Evolutionary conservation across 306 rosid genomes (phyloP).

Genomic region (Carpinus viminea): DNA sequence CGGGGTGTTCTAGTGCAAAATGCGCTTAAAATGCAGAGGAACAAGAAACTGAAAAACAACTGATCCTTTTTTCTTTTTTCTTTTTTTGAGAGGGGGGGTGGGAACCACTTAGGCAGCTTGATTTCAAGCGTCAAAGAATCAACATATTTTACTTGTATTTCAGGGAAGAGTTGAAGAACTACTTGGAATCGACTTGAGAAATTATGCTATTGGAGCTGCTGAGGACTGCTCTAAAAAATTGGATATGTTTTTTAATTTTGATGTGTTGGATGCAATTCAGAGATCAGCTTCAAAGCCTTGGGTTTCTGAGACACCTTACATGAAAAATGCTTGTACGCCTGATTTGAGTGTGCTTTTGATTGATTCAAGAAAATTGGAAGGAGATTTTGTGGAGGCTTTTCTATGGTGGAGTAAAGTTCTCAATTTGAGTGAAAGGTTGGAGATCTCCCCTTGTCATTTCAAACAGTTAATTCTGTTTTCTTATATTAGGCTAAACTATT

Average conservation of each 20-base stretch:
- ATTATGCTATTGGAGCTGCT: background rate
- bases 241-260: background rate
- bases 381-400: conserved; percentile 8
- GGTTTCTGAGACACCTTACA: background rate
- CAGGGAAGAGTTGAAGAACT: conserved; percentile 2
- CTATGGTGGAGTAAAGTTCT: conserved; percentile 7
- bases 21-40: no score
- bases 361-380: background rate
- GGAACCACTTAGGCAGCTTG: background rate
- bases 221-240: conserved; percentile 5
- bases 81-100: no score
- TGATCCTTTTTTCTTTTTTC: no score
- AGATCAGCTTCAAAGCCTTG: conserved; percentile 7
- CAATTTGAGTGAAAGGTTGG: conserved; percentile 4
- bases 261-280: conserved; percentile 4
- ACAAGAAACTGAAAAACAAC: no score
- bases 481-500: background rate
- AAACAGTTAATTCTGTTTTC: background rate
- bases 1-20: no score
- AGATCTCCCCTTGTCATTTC: background rate
- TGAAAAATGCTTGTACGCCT: background rate
- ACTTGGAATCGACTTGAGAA: background rate
- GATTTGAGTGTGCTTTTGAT: conserved; percentile 2
- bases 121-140: background rate
- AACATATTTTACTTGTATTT: background rate